Evolutionary conservation across 345 rosid genomes (phyloP), one percentile per base, ranked within the genome.

Genomic region (Linum usitatissimum): DNA sequence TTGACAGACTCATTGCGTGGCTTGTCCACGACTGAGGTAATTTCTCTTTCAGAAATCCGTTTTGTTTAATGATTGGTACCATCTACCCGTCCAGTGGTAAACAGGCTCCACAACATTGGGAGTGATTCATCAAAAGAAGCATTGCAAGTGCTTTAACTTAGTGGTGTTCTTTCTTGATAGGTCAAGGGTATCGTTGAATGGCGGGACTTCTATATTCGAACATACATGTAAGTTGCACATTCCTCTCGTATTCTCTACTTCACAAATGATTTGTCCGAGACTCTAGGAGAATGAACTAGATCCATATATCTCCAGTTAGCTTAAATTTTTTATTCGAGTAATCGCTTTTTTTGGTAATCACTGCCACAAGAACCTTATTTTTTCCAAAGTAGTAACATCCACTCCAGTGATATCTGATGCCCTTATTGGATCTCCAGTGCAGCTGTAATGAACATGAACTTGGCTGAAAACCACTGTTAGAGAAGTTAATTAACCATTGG

Each of bases 181-280:
- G 93, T 92, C 77, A 87, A 85, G 78, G 85, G 96, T 78, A 68
- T 92, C 49, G 91, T 92, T 19, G 93, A 84, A 53, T 92, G 98
- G 98, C 81, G 90, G 59, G 91, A 80, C 49, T 92, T 92, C 85
- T 92, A 89, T 80, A 67, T 78, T 66, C 80, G 77, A 79, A 82
- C 84, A 68, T 92, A 92, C 79, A 85, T 18, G 97, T 86, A 73
- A 86, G 95, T 84, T 58, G 12, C 57, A 54, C 53, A 21, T 30
- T 28, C 40, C 67, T 51, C 18, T 5, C 18, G 28, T 3, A 5
- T n/a, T 2, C 6, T 23, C 38, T 34, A 34, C 38, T 19, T 55
- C 59, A 19, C 18, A 20, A n/a, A 55, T 6, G 30, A 18, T 28
- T 55, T 19, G 8, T 19, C 30, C 18, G 8, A 10, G 14, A 55